Percentiles rank a stretch among this genome's conserved stretches.
phyloP scores from a whole-genome alignment of 2,329 filamentous ascomycete genomes.

The Hymenoscyphus repandus region DNA sequence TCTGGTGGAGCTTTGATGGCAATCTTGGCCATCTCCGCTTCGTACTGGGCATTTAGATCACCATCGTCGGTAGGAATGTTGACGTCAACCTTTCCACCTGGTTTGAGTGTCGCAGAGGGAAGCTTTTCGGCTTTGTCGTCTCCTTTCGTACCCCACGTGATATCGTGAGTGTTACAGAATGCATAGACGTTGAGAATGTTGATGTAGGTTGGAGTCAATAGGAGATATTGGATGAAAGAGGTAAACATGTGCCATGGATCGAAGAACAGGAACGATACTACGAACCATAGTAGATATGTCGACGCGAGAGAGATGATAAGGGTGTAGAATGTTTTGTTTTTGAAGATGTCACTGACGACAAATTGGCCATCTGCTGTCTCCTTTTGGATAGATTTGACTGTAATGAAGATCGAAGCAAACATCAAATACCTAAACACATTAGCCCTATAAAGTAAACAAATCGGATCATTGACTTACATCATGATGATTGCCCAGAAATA shows the following conservation, averaged over 20 bases:
- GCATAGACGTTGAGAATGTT: constrained; percentile 99
- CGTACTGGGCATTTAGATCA: constrained; percentile 92
- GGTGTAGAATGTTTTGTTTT: constrained; percentile 85
- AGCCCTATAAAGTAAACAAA: constrained; percentile 9
- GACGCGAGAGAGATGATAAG: constrained; percentile 88
- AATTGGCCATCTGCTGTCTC: constrained; percentile 63
- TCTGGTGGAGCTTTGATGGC: constrained; percentile 68
- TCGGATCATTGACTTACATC: constrained; percentile 52
- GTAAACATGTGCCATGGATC: constrained; percentile 99
- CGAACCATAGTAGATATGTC: constrained; percentile 88
- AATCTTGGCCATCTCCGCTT: constrained; percentile 74
- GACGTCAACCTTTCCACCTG: constrained; percentile 92
- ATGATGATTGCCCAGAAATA: constrained; percentile 97
- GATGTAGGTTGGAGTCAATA: constrained; percentile 93
- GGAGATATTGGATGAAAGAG: constrained; percentile 88
- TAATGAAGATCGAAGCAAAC: constrained; percentile 93
- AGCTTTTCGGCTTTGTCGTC: constrained; percentile 93
- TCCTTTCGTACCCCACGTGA: constrained; percentile 97
- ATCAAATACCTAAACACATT: constrained; percentile 63
- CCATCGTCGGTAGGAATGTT: constrained; percentile 81
- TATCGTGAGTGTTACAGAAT: constrained; percentile 97
- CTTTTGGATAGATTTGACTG: constrained; percentile 74
- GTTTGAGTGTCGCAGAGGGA: constrained; percentile 81
- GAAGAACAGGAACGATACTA: constrained; percentile 89
- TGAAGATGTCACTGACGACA: constrained; percentile 67